Evolutionary conservation across 352 stramenopile species (phyloP).

Genomic region (Globisporangium echinulatum): DNA sequence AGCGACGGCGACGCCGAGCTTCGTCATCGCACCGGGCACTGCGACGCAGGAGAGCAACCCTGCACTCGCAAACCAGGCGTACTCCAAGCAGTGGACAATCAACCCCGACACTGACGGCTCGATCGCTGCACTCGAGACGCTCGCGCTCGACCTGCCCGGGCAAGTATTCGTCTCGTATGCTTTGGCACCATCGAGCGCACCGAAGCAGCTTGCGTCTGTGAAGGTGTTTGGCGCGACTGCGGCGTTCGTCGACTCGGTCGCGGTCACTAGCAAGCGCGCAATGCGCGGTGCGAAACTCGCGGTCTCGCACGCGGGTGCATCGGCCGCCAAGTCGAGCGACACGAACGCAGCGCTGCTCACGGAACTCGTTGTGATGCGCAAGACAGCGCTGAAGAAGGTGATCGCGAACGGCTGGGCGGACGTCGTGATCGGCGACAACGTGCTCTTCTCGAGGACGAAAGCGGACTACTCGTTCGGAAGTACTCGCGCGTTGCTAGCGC

Average conservation of each 20-base stretch:
- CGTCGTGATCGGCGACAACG: no score
- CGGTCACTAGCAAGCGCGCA: slow-evolving; percentile 1
- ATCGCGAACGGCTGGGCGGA: no score
- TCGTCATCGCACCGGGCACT: no score
- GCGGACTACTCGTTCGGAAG: neutral
- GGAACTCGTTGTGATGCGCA: no score
- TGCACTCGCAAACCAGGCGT: no score
- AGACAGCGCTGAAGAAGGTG: no score
- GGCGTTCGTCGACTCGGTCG: neutral
- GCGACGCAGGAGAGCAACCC: no score
- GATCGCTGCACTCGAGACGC: neutral
- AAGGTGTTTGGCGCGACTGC: slow-evolving; percentile 2
- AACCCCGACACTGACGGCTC: neutral
- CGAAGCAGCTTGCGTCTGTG: slow-evolving; percentile 1
- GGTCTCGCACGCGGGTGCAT: neutral
- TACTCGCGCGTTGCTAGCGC: neutral
- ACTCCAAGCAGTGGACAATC: no score
- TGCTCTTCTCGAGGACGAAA: neutral
- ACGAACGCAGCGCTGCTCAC: no score
- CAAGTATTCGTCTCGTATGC: slow-evolving; percentile 1
- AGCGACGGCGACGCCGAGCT: no score
- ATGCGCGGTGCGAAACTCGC: slow-evolving; percentile 4
- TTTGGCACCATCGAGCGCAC: no score
- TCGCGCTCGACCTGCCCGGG: neutral
- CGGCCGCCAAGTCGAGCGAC: neutral